Conservation (phyloP, 139 green algal species). For the Penium margaritaceum region DNA sequence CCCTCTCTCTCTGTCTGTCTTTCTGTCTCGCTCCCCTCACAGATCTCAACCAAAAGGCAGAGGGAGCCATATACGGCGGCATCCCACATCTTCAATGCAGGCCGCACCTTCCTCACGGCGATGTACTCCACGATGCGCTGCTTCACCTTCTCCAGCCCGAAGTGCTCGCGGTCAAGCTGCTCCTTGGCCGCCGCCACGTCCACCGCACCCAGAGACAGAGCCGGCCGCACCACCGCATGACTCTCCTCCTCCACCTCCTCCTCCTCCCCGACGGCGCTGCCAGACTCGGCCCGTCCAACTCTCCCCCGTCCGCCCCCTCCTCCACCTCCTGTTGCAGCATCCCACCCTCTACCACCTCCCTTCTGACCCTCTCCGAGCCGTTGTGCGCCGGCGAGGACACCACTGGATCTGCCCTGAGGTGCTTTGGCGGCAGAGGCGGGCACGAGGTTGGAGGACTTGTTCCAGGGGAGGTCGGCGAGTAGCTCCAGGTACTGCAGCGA, state of each 20-base stretch:
- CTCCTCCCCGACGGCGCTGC: neutral
- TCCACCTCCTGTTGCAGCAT: no score
- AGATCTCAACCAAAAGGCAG: neutral
- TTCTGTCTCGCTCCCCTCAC: neutral
- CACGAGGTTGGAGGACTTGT: neutral
- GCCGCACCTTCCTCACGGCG: constrained; percentile 58
- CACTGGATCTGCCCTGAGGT: no score
- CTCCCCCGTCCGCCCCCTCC: no score
- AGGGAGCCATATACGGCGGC: neutral
- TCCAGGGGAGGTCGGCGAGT: constrained; percentile 68
- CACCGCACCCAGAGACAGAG: no score
- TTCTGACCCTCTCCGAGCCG: no score
- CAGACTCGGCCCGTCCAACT: neutral
- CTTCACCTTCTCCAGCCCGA: constrained; percentile 51
- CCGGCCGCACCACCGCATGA: no score
- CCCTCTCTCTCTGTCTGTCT: neutral
- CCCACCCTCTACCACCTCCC: no score
- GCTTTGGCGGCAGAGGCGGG: neutral
- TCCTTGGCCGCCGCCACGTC: constrained; percentile 48
- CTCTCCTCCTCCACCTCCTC: constrained; percentile 1
- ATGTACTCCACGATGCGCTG: constrained; percentile 67
- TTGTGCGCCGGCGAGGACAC: no score
- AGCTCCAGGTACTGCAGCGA: constrained; percentile 64
- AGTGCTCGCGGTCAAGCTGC: constrained; percentile 43
- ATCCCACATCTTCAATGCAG: neutral